Percentiles rank a stretch among this genome's conserved stretches.
phyloP scores from a whole-genome alignment of 164 flowering plant genomes.

The Piper betle region DNA sequence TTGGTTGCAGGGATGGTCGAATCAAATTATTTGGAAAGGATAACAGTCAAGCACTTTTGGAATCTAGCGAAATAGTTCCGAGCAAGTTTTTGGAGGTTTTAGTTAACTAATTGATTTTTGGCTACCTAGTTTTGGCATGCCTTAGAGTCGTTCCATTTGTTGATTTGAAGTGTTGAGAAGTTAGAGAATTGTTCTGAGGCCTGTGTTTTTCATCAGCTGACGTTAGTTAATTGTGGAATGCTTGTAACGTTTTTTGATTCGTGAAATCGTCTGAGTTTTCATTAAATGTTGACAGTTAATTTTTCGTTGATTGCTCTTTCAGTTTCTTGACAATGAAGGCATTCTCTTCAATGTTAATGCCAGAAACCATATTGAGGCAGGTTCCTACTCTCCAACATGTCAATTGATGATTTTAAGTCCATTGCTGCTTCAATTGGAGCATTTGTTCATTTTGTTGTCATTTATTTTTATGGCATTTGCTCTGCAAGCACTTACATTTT shows the following conservation, averaged over 20 bases:
- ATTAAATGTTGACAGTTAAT: no score
- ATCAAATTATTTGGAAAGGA: slow-evolving; percentile 69
- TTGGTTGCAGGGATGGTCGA: slow-evolving; percentile 53
- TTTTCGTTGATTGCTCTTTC: slow-evolving; percentile 8
- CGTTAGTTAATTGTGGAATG: background rate
- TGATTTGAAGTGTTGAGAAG: no score
- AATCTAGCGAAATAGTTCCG: slow-evolving; percentile 38
- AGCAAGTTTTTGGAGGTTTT: slow-evolving; percentile 52
- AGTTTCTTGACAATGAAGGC: slow-evolving; percentile 77
- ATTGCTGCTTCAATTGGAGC: background rate
- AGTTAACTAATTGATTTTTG: background rate
- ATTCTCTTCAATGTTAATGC: slow-evolving; percentile 55
- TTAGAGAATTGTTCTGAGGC: no score
- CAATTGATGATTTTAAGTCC: background rate
- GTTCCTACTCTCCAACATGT: slow-evolving; percentile 6
- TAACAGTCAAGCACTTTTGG: slow-evolving; percentile 56
- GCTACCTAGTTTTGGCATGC: background rate
- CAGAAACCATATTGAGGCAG: slow-evolving; percentile 71
- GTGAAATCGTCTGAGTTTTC: background rate
- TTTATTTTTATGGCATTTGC: background rate
- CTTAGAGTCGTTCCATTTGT: background rate
- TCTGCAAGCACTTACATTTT: background rate
- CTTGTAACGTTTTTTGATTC: background rate
- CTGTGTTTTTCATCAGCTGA: background rate
- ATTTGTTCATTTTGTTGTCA: background rate